Evolutionary conservation across 345 rosid species (phyloP).

Genomic region (Murraya paniculata): DNA sequence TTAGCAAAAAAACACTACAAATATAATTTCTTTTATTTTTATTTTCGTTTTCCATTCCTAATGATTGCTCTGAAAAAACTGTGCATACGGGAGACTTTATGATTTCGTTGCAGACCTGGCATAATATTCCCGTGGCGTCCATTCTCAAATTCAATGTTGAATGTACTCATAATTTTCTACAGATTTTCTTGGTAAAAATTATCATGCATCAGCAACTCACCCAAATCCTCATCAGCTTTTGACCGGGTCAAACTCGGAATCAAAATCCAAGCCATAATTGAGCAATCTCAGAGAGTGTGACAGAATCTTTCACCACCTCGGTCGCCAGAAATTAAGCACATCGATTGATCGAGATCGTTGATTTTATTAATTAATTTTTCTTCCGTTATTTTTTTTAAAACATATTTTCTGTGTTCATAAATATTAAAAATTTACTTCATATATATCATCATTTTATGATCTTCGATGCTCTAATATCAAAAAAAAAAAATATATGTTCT

Average conservation of each 20-base stretch:
- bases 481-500: too few species aligned
- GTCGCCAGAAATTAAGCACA: not conserved
- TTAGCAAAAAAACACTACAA: too few species aligned
- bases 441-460: too few species aligned
- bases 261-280: slow-evolving; percentile 37
- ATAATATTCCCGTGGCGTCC: not conserved
- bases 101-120: not conserved
- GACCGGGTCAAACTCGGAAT: slow-evolving; percentile 39
- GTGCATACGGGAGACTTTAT: not conserved
- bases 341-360: not conserved
- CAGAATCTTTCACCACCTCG: slow-evolving; percentile 29
- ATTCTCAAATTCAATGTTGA: not conserved
- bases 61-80: slow-evolving; percentile 7
- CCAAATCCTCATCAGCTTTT: slow-evolving; percentile 31
- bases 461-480: not conserved
- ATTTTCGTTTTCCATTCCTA: not conserved
- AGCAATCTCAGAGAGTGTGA: slow-evolving; percentile 22
- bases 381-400: not conserved
- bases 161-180: too few species aligned
- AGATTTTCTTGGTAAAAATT: not conserved
- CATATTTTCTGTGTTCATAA: not conserved
- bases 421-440: not conserved
- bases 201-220: not conserved
- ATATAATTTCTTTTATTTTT: too few species aligned
- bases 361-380: not conserved